Evolutionary conservation across 2,329 filamentous ascomycete genomes (phyloP).

Genomic region (Clarireedia paspali): DNA sequence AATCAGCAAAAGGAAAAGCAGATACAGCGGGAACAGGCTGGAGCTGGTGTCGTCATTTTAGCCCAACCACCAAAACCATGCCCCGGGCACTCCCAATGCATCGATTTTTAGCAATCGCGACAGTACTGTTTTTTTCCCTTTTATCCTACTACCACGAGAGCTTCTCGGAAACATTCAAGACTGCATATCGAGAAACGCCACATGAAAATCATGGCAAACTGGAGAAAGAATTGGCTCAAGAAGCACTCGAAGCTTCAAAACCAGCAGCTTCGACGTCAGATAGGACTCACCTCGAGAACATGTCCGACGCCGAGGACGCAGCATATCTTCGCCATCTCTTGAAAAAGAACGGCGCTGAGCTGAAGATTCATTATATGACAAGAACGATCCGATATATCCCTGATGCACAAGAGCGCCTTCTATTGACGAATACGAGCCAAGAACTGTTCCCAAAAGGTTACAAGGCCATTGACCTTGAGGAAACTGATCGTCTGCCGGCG

Average conservation of each 20-base stretch:
- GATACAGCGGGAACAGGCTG: background rate
- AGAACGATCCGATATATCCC: constrained; percentile 25
- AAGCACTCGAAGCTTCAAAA: background rate
- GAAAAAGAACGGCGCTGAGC: constrained; percentile 20
- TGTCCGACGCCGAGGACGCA: constrained; percentile 14
- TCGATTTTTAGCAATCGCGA: constrained; percentile 1
- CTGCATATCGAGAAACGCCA: constrained; percentile 2
- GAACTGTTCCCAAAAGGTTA: constrained; percentile 22
- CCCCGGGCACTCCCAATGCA: constrained; percentile 5
- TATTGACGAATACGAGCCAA: constrained; percentile 22
- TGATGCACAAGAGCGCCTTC: constrained; percentile 20
- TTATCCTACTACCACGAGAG: constrained; percentile 5
- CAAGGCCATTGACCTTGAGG: constrained; percentile 16
- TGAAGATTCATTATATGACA: constrained; percentile 24
- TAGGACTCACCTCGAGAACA: background rate
- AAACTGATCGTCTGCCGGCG: constrained; percentile 13
- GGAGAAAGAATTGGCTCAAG: background rate
- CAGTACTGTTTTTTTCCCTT: background rate
- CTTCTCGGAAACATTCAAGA: background rate
- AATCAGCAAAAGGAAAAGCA: background rate
- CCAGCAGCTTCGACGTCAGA: background rate
- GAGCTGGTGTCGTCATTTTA: background rate
- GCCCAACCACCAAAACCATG: background rate
- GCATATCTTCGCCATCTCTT: constrained; percentile 20
- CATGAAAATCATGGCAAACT: background rate